Evolutionary conservation across 768 basidiomycete genomes (phyloP), one percentile per base, ranked within the genome.

Genomic region (button mushroom (Agaricus bisporus)): DNA sequence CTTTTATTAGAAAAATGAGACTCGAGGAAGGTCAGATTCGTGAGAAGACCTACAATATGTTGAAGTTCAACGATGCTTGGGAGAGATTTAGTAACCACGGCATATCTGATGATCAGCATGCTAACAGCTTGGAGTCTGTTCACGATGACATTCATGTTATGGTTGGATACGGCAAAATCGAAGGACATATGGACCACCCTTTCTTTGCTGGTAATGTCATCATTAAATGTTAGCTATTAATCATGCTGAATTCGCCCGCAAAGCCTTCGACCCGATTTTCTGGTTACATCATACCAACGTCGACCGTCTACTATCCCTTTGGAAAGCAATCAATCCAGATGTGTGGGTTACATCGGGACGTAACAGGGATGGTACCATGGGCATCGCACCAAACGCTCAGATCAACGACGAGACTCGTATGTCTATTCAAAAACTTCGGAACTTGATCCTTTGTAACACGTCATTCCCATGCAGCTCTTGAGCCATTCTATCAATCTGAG

Each of bases 201-300:
- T 42, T 68, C 38, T 66, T 71, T n/a, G 75, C 75, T 17, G 74
- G 75, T 74, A 29, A 48, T 66, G 54, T 8, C 22, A 20, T 12
- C 47, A 26, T 41, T 12, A 10, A 38, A 35, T 18, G 15, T 41
- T 29, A 32, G 18, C 46, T 18, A 50, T 14, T 18, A 25, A 7
- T 36, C 41, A 37, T 38, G 41, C 29, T 29, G 42, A 42, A 29
- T n/a, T 17, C 12, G 11, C 22, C 22, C 9, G 25, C 29, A 39
- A 35, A 75, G 78, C 66, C 0, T 77, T 78, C 54, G 80, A 81
- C 59, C 77, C 78, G 0, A 73, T 79, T 56, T 80, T 82, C 68
- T 80, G 70, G 63, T 59, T 81, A 56, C 80, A 81, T 56, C 80
- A 82, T 58, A 57, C 62, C 54, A 77, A 82, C 43, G 77, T 80